Percentiles rank a stretch among this genome's conserved stretches.
Conservation (phyloP, 2,329 filamentous ascomycete genomes). For the Emmonsiellopsis sp. region DNA sequence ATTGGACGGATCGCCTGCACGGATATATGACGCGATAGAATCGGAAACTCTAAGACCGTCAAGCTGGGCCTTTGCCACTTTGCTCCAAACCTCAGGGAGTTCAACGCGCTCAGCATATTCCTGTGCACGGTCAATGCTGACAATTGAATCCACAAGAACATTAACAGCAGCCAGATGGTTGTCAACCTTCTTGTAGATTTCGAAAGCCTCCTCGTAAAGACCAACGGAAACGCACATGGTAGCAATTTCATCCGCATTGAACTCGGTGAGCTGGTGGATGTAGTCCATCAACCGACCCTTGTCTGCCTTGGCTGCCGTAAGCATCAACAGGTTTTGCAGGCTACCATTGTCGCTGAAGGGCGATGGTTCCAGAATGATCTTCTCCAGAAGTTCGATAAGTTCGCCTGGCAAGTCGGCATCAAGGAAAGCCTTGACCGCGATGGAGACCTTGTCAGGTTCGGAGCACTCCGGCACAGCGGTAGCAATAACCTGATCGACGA, state of each 20-base stretch:
- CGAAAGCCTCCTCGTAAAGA: slow-evolving; percentile 91
- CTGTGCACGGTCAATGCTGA: slow-evolving; percentile 95
- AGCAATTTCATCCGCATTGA: slow-evolving; percentile 87
- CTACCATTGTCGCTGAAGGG: slow-evolving; percentile 96
- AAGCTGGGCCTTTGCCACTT: slow-evolving; percentile 93
- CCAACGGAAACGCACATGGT: slow-evolving; percentile 89
- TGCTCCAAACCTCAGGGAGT: slow-evolving; percentile 92
- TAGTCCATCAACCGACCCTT: slow-evolving; percentile 93
- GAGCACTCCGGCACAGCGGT: slow-evolving; percentile 88
- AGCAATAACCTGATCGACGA: slow-evolving; percentile 92
- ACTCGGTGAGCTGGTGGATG: slow-evolving; percentile 81
- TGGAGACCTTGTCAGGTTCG: slow-evolving; percentile 87
- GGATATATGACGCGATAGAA: slow-evolving; percentile 94
- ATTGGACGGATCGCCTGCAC: slow-evolving; percentile 85
- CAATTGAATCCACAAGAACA: slow-evolving; percentile 89
- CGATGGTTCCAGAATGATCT: slow-evolving; percentile 99
- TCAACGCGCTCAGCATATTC: slow-evolving; percentile 94
- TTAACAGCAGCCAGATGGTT: slow-evolving; percentile 80
- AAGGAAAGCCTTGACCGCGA: slow-evolving; percentile 89
- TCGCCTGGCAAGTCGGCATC: slow-evolving; percentile 83
- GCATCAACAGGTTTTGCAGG: slow-evolving; percentile 89
- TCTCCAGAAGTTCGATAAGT: slow-evolving; percentile 94
- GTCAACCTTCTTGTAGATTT: slow-evolving; percentile 96
- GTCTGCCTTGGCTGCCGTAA: slow-evolving; percentile 94
- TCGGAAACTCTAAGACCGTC: slow-evolving; percentile 89